Conservation (phyloP, 73 alveolate species). For the Urostyla sp. region DNA sequence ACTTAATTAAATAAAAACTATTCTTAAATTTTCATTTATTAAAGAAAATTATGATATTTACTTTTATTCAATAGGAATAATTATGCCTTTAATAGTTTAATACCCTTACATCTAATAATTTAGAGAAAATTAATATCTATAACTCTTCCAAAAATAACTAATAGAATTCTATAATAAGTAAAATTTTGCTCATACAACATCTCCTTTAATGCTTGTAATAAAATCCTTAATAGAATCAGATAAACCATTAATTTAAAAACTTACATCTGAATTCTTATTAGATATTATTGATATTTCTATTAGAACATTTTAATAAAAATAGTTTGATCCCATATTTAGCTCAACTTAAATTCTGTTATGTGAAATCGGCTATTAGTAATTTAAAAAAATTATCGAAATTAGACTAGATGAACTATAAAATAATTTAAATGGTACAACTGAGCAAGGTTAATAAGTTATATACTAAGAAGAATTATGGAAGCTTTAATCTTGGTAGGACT, state of each 20-base stretch:
- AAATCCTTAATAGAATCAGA: not conserved
- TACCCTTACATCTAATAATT: constrained; percentile 13
- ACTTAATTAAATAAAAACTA: not conserved
- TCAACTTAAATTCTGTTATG: constrained; percentile 8
- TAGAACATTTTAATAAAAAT: not conserved
- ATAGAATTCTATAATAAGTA: constrained; percentile 5
- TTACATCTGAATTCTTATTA: not conserved
- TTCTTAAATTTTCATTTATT: constrained; percentile 2
- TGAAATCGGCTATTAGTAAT: not conserved
- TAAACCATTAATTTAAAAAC: not conserved
- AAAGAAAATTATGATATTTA: constrained; percentile 15
- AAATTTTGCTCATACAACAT: not conserved
- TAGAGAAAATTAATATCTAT: not conserved
- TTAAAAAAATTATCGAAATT: not conserved
- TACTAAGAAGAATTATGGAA: constrained; percentile 12
- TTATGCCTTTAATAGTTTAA: constrained; percentile 5
- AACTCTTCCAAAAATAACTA: not conserved
- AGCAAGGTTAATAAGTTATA: constrained; percentile 1
- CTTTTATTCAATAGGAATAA: constrained; percentile 32
- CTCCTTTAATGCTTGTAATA: constrained; percentile 26
- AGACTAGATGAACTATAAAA: constrained; percentile 1
- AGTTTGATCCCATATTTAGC: not conserved
- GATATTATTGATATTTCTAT: constrained; percentile 5
- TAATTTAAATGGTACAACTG: constrained; percentile 1
- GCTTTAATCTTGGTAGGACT: too few relatives aligned